Evolutionary conservation across 352 stramenopile species (phyloP).

Genomic region (Phytophthora europaea): DNA sequence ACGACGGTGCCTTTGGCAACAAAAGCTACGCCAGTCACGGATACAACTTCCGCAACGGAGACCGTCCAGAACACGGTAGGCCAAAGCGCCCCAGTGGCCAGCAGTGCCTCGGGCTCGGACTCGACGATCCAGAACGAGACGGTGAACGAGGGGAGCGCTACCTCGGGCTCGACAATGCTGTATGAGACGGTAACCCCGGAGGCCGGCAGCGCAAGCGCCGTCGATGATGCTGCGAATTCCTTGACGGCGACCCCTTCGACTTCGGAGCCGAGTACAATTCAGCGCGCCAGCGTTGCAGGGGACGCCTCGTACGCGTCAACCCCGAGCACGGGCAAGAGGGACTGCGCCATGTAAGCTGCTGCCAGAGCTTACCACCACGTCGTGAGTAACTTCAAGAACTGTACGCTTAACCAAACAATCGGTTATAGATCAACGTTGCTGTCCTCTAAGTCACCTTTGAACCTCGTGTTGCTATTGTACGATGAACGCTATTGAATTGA

Average conservation of each 20-base stretch:
- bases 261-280: neutral
- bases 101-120: slow-evolving; percentile 13
- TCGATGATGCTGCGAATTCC: neutral
- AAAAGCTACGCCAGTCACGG: slow-evolving; percentile 2
- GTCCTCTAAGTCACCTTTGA: neutral
- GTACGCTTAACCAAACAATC: slow-evolving; percentile 9
- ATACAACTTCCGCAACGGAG: slow-evolving; percentile 24
- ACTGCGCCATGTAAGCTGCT: slow-evolving; percentile 33
- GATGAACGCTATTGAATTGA: neutral
- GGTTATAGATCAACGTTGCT: slow-evolving; percentile 16
- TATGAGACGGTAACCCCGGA: slow-evolving; percentile 15
- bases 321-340: slow-evolving; percentile 7
- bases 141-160: slow-evolving; percentile 10
- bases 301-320: slow-evolving; percentile 17
- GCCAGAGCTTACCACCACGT: neutral
- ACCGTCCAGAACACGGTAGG: slow-evolving; percentile 6
- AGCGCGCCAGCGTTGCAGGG: neutral
- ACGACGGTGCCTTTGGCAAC: neutral
- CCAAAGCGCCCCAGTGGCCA: slow-evolving; percentile 5
- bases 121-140: slow-evolving; percentile 17
- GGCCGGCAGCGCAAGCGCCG: slow-evolving; percentile 4
- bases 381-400: slow-evolving; percentile 27
- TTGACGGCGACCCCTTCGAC: neutral
- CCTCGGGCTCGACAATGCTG: slow-evolving; percentile 12
- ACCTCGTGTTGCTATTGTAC: too few species aligned